A percentile compares a stretch with the other conserved stretches of the same genome.
Conservation (phyloP, 148 eudicot species). For the Chenopodium berlandieri region DNA sequence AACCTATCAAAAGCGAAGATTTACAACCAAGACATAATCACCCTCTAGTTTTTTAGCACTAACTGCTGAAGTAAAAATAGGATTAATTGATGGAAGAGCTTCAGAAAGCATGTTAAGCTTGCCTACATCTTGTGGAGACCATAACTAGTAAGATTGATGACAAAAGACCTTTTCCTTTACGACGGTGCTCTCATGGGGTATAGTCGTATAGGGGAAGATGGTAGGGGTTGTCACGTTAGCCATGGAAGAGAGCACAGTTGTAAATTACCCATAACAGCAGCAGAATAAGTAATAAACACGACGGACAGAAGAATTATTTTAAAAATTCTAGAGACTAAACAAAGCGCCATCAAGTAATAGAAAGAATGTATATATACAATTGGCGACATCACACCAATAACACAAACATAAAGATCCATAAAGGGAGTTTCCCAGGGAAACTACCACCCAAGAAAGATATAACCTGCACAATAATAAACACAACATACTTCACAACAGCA, state of each 20-base stretch:
- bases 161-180: neutral
- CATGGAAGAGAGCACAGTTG: too few species aligned
- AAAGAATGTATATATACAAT: conserved; percentile 19
- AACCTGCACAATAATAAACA: conserved; percentile 20
- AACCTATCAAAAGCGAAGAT: too few species aligned
- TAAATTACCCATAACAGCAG: too few species aligned
- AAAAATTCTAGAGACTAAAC: neutral
- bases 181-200: too few species aligned
- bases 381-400: neutral
- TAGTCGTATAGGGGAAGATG: too few species aligned
- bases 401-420: conserved; percentile 10
- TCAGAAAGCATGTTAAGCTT: too few species aligned
- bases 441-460: neutral
- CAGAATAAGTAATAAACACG: neutral
- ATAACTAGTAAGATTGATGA: neutral
- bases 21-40: too few species aligned
- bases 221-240: too few species aligned
- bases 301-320: neutral
- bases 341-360: neutral
- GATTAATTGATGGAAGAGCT: too few species aligned
- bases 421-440: neutral
- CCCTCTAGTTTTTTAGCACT: too few species aligned
- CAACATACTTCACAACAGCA: conserved; percentile 15
- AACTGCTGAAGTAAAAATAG: too few species aligned
- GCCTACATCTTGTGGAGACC: neutral